These are phyloP conservation scores for Penicillium lividum DNA, from an alignment of 495 filamentous ascomycete genomes.

Conservation along the genomic window DNA sequence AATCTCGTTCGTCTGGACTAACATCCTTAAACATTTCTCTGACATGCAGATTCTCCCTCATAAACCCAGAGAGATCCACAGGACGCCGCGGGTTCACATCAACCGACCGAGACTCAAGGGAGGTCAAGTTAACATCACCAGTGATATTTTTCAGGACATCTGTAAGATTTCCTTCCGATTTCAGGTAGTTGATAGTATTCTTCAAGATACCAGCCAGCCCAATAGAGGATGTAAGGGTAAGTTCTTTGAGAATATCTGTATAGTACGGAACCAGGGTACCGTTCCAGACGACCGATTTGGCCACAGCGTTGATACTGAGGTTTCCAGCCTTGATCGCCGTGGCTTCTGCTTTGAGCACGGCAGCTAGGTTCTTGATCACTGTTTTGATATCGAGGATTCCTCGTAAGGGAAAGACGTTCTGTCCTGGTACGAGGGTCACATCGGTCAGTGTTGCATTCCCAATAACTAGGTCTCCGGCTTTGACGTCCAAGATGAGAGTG, in stretches of 20 bases:
- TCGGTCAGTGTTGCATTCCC: constrained; percentile 58
- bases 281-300: constrained; percentile 31
- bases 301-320: constrained; percentile 32
- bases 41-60: constrained; percentile 19
- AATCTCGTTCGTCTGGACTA: constrained; percentile 17
- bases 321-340: constrained; percentile 28
- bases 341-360: constrained; percentile 29
- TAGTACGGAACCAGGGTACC: constrained; percentile 39
- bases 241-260: constrained; percentile 32
- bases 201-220: constrained; percentile 28
- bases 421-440: constrained; percentile 58
- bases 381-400: constrained; percentile 33
- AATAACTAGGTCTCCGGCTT: constrained; percentile 37
- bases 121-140: not conserved
- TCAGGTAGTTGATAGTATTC: constrained; percentile 34
- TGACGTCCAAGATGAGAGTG: constrained; percentile 34
- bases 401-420: constrained; percentile 55
- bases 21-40: constrained; percentile 20
- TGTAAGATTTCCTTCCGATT: constrained; percentile 10
- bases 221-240: constrained; percentile 33
- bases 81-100: not conserved
- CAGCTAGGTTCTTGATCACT: constrained; percentile 28
- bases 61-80: constrained; percentile 9
- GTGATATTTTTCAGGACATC: constrained; percentile 3
- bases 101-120: not conserved